Evolutionary conservation across 257 asterid genomes (phyloP).

Genomic region (Galeopsis tetrahit): DNA sequence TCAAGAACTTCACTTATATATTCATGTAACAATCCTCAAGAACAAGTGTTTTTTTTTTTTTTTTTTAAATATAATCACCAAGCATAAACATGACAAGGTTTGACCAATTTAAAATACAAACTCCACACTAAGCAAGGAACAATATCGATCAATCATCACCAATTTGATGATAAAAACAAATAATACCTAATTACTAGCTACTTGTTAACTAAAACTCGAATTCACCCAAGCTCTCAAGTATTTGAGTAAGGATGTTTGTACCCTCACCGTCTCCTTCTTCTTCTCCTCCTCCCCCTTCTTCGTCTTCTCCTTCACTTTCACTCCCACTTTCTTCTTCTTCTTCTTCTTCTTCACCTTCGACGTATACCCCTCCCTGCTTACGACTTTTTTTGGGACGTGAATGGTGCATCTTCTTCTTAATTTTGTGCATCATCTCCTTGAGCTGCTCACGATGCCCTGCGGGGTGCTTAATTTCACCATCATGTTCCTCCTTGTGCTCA

Average conservation of each 20-base stretch:
- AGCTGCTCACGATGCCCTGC: neutral
- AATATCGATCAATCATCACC: neutral
- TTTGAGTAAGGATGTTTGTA: neutral
- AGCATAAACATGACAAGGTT: neutral
- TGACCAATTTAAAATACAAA: neutral
- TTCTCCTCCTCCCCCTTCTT: neutral
- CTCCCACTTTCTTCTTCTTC: neutral
- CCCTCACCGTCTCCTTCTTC: neutral
- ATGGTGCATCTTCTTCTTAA: neutral
- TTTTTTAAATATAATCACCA: too few relatives aligned
- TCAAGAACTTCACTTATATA: too few relatives aligned
- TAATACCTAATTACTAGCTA: neutral
- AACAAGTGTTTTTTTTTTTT: too few relatives aligned
- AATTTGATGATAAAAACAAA: neutral
- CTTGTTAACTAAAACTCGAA: neutral
- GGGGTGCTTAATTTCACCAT: neutral
- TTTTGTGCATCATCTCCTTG: constrained; percentile 6
- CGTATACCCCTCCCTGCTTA: neutral
- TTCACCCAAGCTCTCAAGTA: constrained; percentile 1
- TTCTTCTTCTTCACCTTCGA: neutral
- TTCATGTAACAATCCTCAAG: too few relatives aligned
- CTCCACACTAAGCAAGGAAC: neutral
- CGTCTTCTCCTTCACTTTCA: neutral
- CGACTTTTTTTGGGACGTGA: neutral
- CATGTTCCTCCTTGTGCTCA: neutral